phyloP scores from a whole-genome alignment of 2,329 filamentous ascomycete genomes.

The Pestalotiopsis sp. region DNA sequence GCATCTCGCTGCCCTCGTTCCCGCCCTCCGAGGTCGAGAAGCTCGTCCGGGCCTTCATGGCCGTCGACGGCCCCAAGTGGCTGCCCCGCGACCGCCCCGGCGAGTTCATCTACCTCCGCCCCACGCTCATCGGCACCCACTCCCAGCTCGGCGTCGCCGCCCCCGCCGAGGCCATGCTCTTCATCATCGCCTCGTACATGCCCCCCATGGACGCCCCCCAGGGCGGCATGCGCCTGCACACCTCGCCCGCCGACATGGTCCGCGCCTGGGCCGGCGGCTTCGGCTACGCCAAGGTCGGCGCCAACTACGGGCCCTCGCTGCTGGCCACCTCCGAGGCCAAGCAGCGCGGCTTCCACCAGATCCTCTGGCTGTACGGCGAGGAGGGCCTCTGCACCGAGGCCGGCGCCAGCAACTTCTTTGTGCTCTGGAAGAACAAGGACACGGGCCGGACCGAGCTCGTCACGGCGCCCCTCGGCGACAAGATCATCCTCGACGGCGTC shows the following conservation, averaged over 20 bases:
- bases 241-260: constrained; percentile 78
- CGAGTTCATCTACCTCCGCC: constrained; percentile 80
- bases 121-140: constrained; percentile 84
- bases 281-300: constrained; percentile 88
- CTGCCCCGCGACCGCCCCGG: constrained; percentile 70
- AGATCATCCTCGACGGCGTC: constrained; percentile 84
- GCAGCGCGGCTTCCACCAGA: constrained; percentile 77
- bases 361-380: constrained; percentile 88
- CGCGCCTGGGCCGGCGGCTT: constrained; percentile 94
- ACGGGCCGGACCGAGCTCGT: constrained; percentile 67
- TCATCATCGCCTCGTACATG: constrained; percentile 72
- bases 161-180: constrained; percentile 84
- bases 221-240: constrained; percentile 73
- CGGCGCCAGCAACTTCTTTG: constrained; percentile 89
- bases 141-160: constrained; percentile 78
- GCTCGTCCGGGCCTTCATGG: constrained; percentile 66
- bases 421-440: constrained; percentile 72
- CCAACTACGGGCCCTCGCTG: constrained; percentile 88
- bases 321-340: constrained; percentile 77
- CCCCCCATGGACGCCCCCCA: constrained; percentile 52
- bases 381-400: constrained; percentile 85
- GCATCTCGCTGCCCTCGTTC: constrained; percentile 69
- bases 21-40: constrained; percentile 63
- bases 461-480: constrained; percentile 80
- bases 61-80: constrained; percentile 77